Conservation (phyloP, 352 stramenopile species). For the Poterioochromonas sp. region DNA sequence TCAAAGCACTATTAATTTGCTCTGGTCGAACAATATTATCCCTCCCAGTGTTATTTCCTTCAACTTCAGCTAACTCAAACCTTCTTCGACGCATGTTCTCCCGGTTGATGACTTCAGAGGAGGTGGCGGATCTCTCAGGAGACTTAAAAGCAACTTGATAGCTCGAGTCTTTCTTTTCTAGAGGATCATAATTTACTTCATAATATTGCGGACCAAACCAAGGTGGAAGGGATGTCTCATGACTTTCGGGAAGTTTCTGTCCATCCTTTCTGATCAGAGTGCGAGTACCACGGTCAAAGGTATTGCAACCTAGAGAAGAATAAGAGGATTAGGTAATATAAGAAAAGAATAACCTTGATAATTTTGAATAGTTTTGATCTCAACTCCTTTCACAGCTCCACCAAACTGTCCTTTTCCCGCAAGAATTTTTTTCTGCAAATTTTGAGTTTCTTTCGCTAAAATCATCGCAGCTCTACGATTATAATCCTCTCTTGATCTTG, state of each 20-base stretch:
- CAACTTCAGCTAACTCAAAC: neutral
- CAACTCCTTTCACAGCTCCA: neutral
- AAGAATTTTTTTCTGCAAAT: conserved; percentile 13
- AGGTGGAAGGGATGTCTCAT: neutral
- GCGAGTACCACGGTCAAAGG: neutral
- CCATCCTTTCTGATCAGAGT: neutral
- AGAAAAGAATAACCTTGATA: too few relatives aligned
- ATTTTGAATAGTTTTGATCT: neutral
- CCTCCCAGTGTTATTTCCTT: too few relatives aligned
- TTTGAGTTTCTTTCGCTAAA: neutral
- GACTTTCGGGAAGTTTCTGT: neutral
- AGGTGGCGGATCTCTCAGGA: neutral
- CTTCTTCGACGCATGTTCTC: neutral
- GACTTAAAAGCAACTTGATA: neutral
- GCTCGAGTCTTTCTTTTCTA: neutral
- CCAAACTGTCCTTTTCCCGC: neutral
- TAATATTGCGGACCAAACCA: conserved; percentile 19
- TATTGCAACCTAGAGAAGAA: too few relatives aligned
- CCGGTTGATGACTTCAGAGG: neutral
- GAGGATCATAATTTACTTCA: neutral
- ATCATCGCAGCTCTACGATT: neutral
- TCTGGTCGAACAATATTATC: too few relatives aligned
- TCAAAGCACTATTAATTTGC: too few relatives aligned
- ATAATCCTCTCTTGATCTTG: neutral
- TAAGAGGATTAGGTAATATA: too few relatives aligned